Conservation (phyloP, 73 alveolate genomes). For the Paramecium biaurelia region DNA sequence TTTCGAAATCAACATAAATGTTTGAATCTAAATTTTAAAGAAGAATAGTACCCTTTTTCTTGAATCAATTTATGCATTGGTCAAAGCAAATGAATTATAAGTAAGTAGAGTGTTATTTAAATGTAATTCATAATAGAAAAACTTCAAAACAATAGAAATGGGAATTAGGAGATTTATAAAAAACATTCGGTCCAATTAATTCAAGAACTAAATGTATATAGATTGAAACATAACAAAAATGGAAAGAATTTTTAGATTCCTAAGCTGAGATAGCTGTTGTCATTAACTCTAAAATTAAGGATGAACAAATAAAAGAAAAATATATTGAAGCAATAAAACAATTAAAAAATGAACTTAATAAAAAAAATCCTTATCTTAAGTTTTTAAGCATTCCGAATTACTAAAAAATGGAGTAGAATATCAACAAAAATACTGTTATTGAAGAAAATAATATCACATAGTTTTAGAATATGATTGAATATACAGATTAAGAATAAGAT, state of each 20-base stretch:
- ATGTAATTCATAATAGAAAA: background rate
- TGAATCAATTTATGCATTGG: constrained; percentile 45
- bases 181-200: background rate
- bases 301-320: background rate
- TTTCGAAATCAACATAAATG: background rate
- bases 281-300: background rate
- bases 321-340: background rate
- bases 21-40: background rate
- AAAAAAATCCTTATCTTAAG: background rate
- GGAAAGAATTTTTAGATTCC: background rate
- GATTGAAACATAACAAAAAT: background rate
- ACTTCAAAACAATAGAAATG: constrained; percentile 18
- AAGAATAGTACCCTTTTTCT: constrained; percentile 14
- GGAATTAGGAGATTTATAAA: constrained; percentile 25
- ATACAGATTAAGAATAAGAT: background rate
- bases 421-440: background rate
- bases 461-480: background rate
- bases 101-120: background rate
- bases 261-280: background rate
- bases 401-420: background rate
- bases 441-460: background rate
- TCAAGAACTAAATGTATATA: background rate
- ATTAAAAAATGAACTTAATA: background rate
- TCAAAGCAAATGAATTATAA: background rate
- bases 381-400: background rate